Conservation (phyloP, 257 asterid genomes). For the Solanum commersonii region DNA sequence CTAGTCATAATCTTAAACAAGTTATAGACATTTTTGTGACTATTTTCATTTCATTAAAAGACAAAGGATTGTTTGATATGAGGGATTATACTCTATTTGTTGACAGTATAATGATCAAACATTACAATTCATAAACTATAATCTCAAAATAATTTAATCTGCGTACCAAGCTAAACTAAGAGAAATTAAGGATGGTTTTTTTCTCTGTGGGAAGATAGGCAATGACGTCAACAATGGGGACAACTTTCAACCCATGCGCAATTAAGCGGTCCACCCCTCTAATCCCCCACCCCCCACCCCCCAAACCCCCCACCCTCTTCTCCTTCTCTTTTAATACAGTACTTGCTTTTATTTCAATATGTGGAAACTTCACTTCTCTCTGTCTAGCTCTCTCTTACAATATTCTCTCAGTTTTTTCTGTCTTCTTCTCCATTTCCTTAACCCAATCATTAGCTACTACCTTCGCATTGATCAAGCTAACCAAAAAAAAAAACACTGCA, state of each 20-base stretch:
- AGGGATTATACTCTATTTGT: background rate
- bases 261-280: slow-evolving; percentile 42
- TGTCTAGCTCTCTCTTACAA: background rate
- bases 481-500: background rate
- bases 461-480: slow-evolving; percentile 3
- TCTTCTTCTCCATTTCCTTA: background rate
- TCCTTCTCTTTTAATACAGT: slow-evolving; percentile 6
- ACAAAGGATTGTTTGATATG: too few species aligned
- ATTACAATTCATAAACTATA: too few species aligned
- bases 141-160: too few species aligned
- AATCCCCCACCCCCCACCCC: background rate
- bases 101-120: background rate
- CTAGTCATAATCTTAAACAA: background rate
- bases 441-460: background rate
- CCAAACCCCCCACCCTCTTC: background rate
- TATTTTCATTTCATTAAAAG: background rate
- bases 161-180: background rate
- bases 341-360: background rate
- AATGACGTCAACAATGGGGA: slow-evolving; percentile 48
- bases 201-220: slow-evolving; percentile 9
- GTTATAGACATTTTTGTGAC: too few species aligned
- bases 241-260: slow-evolving; percentile 60
- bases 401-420: background rate
- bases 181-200: background rate
- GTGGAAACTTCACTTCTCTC: background rate